Base-by-base conservation (phyloP, 768 basidiomycete species). In the Amanita exitialis region DNA sequence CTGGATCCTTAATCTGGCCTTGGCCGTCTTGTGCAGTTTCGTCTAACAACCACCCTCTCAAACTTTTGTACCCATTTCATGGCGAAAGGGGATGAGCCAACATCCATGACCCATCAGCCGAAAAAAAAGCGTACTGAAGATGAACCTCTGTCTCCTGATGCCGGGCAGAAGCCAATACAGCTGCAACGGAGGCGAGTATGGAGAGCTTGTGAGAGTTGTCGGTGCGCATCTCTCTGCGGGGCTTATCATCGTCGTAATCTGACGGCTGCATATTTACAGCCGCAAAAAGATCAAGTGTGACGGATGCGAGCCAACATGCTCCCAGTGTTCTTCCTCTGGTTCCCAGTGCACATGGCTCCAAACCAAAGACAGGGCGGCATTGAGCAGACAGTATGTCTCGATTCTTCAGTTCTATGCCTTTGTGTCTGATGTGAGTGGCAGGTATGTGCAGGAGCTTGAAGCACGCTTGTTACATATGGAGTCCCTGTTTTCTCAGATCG, bases 221-320 rank as follows among this genome's bases (percentile, higher is more conserved):
- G 89, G 89, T 83, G 55, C 43, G 79, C 72, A 44, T 48, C 54
- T 38, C 55, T 55, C 55, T 50, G n/a, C 47, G 28, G 38, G 32
- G 43, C 39, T 43, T 51, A 60, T 64, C 62, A 57, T 45, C 20
- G 32, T 37, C 51, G 42, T 23, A 52, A 54, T 49, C 54, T 41
- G 52, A 47, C 56, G 32, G 38, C 44, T 37, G 46, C 55, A 44
- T 53, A 43, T 49, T 51, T 47, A 30, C 64, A 90, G 90, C 55
- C 82, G 88, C 57, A 91, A 91, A 79, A 92, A 92, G 76, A 90
- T 92, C 64, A 92, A 92, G 65, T 92, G 90, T 66, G 90, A 92
- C 69, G 90, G 90, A 56, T 78, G 72, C 59, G 90, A 92, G 62
- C 90, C 90, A 10, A 85, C 83, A 9, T 92, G 90, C 59, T 83